A percentile compares a stretch with the other conserved stretches of the same genome.
These are phyloP conservation scores for Austropuccinia psidii DNA, from an alignment of 1,284 basidiomycete species.

Conservation along the genomic window DNA sequence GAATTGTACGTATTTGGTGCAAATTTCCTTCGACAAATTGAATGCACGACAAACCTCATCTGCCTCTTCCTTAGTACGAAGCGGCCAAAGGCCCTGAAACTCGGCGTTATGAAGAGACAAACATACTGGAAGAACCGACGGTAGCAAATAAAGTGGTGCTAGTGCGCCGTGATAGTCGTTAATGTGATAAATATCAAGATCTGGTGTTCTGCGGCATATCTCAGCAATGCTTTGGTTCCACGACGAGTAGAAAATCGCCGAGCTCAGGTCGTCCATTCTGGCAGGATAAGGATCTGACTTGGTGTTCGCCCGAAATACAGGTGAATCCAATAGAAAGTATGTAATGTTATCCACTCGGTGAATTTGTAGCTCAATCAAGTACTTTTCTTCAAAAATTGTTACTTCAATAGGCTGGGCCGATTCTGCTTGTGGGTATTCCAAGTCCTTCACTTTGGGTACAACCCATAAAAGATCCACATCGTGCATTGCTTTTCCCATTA, in stretches of 20 bases:
- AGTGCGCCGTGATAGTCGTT: slow-evolving; percentile 83
- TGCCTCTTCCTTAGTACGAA: slow-evolving; percentile 91
- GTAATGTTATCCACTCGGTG: slow-evolving; percentile 88
- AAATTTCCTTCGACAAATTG: slow-evolving; percentile 88
- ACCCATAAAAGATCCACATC: slow-evolving; percentile 90
- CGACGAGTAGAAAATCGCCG: slow-evolving; percentile 90
- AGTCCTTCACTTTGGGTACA: slow-evolving; percentile 67
- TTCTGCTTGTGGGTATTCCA: slow-evolving; percentile 35
- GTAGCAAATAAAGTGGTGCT: slow-evolving; percentile 77
- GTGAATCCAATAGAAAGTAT: slow-evolving; percentile 80
- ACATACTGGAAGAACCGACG: slow-evolving; percentile 77
- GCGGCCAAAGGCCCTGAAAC: slow-evolving; percentile 89
- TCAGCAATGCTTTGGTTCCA: slow-evolving; percentile 94
- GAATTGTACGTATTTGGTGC: slow-evolving; percentile 89
- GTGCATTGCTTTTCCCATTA: slow-evolving; percentile 94
- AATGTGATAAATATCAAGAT: slow-evolving; percentile 79
- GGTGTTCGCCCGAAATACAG: slow-evolving; percentile 88
- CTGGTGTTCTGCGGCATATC: slow-evolving; percentile 70
- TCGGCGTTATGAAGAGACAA: slow-evolving; percentile 91
- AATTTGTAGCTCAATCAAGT: slow-evolving; percentile 86
- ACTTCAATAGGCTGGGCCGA: slow-evolving; percentile 66
- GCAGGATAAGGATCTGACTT: slow-evolving; percentile 88
- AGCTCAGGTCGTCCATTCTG: slow-evolving; percentile 89
- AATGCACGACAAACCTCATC: slow-evolving; percentile 93
- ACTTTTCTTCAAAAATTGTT: slow-evolving; percentile 87